A percentile compares a stretch with the other conserved stretches of the same genome.
phyloP scores from a whole-genome alignment of 2,329 filamentous ascomycete species.

The Penicillium crustosum region DNA sequence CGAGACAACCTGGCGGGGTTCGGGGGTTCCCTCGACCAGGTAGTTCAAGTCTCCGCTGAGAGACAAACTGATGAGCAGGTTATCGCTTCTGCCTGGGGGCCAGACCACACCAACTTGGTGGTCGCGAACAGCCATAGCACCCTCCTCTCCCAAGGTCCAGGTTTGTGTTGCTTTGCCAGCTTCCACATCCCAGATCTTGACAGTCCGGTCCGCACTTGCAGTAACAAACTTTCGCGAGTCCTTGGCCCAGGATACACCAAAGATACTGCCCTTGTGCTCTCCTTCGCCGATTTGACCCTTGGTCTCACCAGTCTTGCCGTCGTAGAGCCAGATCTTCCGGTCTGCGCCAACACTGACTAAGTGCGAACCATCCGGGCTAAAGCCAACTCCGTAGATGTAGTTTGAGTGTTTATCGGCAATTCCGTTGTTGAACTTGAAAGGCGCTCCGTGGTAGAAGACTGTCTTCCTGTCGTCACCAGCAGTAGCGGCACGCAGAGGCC shows the following conservation, averaged over 20 bases:
- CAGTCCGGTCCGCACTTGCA: constrained; percentile 88
- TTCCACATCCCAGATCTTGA: constrained; percentile 91
- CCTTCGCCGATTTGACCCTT: constrained; percentile 67
- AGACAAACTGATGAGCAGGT: constrained; percentile 84
- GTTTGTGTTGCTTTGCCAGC: constrained; percentile 72
- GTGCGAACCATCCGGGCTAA: constrained; percentile 79
- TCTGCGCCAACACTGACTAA: constrained; percentile 93
- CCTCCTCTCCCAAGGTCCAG: constrained; percentile 80
- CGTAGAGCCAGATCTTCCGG: constrained; percentile 87
- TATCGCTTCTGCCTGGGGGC: constrained; percentile 78
- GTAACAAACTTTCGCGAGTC: constrained; percentile 87
- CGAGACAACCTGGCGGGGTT: constrained; percentile 70
- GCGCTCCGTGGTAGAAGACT: constrained; percentile 89
- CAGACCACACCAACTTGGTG: constrained; percentile 96
- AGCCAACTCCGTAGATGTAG: constrained; percentile 83
- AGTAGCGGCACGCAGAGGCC: constrained; percentile 87
- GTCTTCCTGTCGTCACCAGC: constrained; percentile 86
- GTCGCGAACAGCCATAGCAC: constrained; percentile 68
- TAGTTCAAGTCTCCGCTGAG: constrained; percentile 90
- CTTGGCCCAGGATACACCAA: constrained; percentile 83
- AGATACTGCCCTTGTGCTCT: constrained; percentile 89
- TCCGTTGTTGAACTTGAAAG: constrained; percentile 94
- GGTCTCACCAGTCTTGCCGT: constrained; percentile 90
- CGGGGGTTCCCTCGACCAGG: constrained; percentile 67
- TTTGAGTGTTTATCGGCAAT: constrained; percentile 76